Conservation (phyloP, 441 rosid species). For the Eutrema salsugineum region DNA sequence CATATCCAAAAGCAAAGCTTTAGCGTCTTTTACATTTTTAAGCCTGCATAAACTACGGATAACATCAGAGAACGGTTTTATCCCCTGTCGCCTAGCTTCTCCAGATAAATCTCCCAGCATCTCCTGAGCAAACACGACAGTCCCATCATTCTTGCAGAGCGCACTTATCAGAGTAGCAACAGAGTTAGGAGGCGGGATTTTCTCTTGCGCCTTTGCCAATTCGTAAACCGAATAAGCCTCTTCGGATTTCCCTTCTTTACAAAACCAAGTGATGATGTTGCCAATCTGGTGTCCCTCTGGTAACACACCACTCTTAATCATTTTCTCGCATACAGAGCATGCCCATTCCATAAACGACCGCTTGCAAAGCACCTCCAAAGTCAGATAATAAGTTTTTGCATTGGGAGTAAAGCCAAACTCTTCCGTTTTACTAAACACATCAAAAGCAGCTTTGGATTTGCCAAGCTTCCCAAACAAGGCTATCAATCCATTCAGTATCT, state of each 20-base stretch:
- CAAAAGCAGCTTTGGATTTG: slow-evolving; percentile 65
- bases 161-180: slow-evolving; percentile 48
- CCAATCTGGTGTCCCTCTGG: slow-evolving; percentile 55
- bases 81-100: slow-evolving; percentile 48
- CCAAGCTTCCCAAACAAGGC: slow-evolving; percentile 63
- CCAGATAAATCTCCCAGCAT: slow-evolving; percentile 48
- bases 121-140: slow-evolving; percentile 53
- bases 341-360: slow-evolving; percentile 55
- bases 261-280: slow-evolving; percentile 62
- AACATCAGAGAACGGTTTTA: slow-evolving; percentile 70
- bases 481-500: slow-evolving; percentile 55
- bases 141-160: slow-evolving; percentile 57
- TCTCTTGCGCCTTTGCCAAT: slow-evolving; percentile 45
- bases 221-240: slow-evolving; percentile 55
- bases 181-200: slow-evolving; percentile 41
- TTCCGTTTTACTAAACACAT: slow-evolving; percentile 59
- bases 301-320: slow-evolving; percentile 52
- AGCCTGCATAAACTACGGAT: slow-evolving; percentile 62
- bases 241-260: slow-evolving; percentile 56
- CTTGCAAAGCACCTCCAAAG: slow-evolving; percentile 66
- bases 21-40: slow-evolving; percentile 58
- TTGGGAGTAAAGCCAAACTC: slow-evolving; percentile 57
- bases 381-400: slow-evolving; percentile 56
- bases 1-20: slow-evolving; percentile 59
- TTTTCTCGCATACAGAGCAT: slow-evolving; percentile 58